Percentiles rank a stretch among this genome's conserved stretches.
phyloP scores from a whole-genome alignment of 192 early-diverging fungal species.

The Spinellus fusiger region DNA sequence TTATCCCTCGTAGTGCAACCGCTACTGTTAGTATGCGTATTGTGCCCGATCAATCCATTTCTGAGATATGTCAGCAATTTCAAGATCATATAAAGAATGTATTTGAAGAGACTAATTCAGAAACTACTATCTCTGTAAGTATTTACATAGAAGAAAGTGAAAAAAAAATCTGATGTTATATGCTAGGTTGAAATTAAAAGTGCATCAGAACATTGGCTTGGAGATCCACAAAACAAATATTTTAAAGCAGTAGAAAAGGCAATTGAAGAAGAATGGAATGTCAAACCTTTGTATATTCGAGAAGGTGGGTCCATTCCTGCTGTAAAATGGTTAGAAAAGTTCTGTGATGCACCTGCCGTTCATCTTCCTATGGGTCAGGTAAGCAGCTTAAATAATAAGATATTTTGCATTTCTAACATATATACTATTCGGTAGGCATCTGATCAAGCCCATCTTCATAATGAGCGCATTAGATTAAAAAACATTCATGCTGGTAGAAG shows the following conservation, averaged over 20 bases:
- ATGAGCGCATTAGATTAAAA: constrained; percentile 66
- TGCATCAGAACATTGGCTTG: constrained; percentile 73
- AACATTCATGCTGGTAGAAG: constrained; percentile 63
- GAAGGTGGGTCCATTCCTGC: constrained; percentile 78
- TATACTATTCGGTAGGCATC: constrained; percentile 42
- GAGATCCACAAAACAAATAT: constrained; percentile 55
- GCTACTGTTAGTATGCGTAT: constrained; percentile 69
- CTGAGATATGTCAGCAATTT: constrained; percentile 56
- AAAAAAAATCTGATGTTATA: neutral
- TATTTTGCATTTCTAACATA: neutral
- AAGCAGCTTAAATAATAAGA: neutral
- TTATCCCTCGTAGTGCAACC: constrained; percentile 62
- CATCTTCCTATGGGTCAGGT: constrained; percentile 75
- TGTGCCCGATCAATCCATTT: constrained; percentile 66
- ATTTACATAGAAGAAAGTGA: neutral
- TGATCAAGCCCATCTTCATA: constrained; percentile 73
- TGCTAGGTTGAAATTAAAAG: constrained; percentile 52
- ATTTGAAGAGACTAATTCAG: constrained; percentile 44
- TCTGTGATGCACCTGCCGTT: constrained; percentile 57
- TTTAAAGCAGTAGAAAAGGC: constrained; percentile 65
- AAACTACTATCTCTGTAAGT: constrained; percentile 39
- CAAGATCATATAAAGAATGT: constrained; percentile 43
- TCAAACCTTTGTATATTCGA: constrained; percentile 64
- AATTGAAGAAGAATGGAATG: constrained; percentile 55
- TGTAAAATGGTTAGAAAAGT: constrained; percentile 66